Percentiles rank a stretch among this genome's conserved stretches.
Evolutionary conservation across 495 filamentous ascomycete genomes (phyloP).

Genomic region (Evernia prunastri): DNA sequence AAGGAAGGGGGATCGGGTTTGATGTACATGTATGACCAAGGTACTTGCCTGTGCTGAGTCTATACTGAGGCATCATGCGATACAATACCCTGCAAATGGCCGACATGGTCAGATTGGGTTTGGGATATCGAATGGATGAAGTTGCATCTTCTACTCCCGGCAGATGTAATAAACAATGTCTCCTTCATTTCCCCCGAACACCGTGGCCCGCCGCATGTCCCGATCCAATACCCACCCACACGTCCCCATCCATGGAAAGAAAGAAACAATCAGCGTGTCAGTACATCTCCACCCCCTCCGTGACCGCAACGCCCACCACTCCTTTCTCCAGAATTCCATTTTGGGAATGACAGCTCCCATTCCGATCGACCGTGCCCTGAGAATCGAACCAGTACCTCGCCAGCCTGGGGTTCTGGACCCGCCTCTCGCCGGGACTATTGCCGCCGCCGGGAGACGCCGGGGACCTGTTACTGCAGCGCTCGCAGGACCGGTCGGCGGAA

Average conservation of each 20-base stretch:
- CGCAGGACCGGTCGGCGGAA: background rate
- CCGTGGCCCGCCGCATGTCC: no score
- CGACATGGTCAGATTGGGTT: no score
- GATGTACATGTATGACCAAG: no score
- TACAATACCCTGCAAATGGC: no score
- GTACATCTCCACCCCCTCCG: background rate
- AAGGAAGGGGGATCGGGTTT: no score
- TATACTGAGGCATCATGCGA: no score
- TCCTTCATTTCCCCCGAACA: no score
- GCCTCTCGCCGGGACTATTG: background rate
- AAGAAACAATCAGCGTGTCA: no score
- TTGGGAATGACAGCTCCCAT: background rate
- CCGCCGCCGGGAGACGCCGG: background rate
- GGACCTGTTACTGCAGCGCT: background rate
- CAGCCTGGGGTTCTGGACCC: background rate
- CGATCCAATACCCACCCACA: background rate
- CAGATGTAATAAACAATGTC: no score
- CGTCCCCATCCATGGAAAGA: background rate
- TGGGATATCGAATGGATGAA: no score
- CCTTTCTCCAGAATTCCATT: background rate
- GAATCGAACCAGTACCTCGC: background rate
- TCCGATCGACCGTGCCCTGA: background rate
- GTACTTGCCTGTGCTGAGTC: no score
- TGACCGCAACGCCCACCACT: background rate
- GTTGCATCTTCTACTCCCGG: no score